Conservation (phyloP, 2,329 filamentous ascomycete species). For the Fusarium citri region DNA sequence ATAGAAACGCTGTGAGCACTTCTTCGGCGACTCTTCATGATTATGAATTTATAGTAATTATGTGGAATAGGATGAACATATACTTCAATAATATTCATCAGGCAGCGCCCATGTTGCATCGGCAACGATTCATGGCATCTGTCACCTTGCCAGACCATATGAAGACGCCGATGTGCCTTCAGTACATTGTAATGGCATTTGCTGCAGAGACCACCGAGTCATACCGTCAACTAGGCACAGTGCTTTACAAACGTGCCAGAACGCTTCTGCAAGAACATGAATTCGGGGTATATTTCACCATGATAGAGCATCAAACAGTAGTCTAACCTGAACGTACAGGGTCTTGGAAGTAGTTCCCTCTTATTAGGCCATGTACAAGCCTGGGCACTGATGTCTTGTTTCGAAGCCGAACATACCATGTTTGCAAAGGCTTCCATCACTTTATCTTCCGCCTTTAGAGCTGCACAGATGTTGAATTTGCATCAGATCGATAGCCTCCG, state of each 20-base stretch:
- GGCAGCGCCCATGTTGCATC: conserved; percentile 9
- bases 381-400: conserved; percentile 12
- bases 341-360: not conserved
- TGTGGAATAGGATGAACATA: not conserved
- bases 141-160: not conserved
- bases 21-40: not conserved
- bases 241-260: conserved; percentile 7
- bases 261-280: conserved; percentile 3
- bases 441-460: conserved; percentile 8
- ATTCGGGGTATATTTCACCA: not conserved
- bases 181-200: conserved; percentile 26
- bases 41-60: not conserved
- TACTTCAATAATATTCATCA: conserved; percentile 12
- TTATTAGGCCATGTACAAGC: conserved; percentile 13
- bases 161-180: conserved; percentile 23
- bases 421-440: conserved; percentile 25
- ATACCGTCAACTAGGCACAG: conserved; percentile 1
- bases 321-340: not conserved
- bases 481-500: not conserved
- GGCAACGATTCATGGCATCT: conserved; percentile 11
- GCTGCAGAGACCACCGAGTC: conserved; percentile 5
- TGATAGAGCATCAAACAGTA: rapidly evolving
- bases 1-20: conserved; percentile 9
- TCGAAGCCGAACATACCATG: conserved; percentile 24
- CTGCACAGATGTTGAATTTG: conserved; percentile 10